Conservation (phyloP, 352 stramenopile species). For the Pythium angustatum region DNA sequence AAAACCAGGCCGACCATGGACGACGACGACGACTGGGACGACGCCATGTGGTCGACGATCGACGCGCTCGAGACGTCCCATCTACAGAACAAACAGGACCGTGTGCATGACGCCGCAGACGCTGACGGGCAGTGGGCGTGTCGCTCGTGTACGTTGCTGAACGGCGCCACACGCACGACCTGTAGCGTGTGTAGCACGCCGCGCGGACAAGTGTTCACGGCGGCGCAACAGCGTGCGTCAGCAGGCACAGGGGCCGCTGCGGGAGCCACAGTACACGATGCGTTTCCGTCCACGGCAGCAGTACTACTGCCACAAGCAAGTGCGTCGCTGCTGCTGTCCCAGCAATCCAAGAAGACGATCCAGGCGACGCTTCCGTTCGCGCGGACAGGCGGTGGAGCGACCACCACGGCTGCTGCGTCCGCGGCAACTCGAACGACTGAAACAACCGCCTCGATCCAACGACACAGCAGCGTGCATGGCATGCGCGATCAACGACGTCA, state of each 20-base stretch:
- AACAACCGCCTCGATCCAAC: constrained; percentile 12
- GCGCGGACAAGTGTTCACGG: constrained; percentile 37
- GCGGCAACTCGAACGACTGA: constrained; percentile 7
- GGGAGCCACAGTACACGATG: background rate
- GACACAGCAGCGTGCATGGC: background rate
- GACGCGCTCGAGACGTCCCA: constrained; percentile 52
- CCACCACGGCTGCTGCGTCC: background rate
- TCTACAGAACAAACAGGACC: constrained; percentile 18
- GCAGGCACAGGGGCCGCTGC: background rate
- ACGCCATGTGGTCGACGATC: constrained; percentile 73
- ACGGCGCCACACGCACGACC: constrained; percentile 32
- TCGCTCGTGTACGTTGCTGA: constrained; percentile 66
- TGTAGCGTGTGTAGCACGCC: constrained; percentile 63
- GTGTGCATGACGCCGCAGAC: too few relatives aligned
- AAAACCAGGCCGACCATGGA: constrained; percentile 21
- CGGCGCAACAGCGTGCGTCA: background rate
- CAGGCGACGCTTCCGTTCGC: constrained; percentile 67
- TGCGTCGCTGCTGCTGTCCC: background rate
- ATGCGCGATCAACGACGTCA: too few relatives aligned
- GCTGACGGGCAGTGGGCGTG: constrained; percentile 39
- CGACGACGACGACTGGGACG: constrained; percentile 86
- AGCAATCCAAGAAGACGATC: constrained; percentile 49
- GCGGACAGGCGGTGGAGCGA: background rate
- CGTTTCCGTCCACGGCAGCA: background rate
- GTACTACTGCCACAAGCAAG: background rate